Evolutionary conservation across 208 protist genomes (phyloP).

Genomic region (Acanthamoeba pearcei): DNA sequence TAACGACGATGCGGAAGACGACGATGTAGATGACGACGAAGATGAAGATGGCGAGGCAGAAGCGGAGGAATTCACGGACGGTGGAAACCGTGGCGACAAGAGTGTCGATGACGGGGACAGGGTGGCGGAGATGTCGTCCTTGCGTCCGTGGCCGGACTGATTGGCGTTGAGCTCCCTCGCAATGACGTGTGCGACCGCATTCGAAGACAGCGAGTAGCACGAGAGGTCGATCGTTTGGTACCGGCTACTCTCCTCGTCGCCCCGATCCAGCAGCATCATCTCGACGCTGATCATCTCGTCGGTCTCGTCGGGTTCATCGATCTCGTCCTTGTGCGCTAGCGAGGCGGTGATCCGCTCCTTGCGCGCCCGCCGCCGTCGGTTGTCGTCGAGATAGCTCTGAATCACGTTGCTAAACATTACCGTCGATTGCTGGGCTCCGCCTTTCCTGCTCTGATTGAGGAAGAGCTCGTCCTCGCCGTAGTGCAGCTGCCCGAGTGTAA

Average conservation of each 20-base stretch:
- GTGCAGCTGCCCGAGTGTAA: constrained; percentile 9
- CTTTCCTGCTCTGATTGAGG: background rate
- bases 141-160: background rate
- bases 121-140: background rate
- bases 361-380: background rate
- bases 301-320: background rate
- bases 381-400: background rate
- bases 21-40: background rate
- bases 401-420: background rate
- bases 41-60: background rate
- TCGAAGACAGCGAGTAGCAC: background rate
- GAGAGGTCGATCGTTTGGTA: constrained; percentile 48
- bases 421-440: background rate
- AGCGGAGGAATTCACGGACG: background rate
- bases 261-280: constrained; percentile 29
- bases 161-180: background rate
- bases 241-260: constrained; percentile 1
- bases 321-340: background rate
- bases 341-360: background rate
- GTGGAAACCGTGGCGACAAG: too few relatives aligned
- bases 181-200: background rate
- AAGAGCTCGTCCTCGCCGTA: constrained; percentile 17
- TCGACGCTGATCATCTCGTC: constrained; percentile 33
- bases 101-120: too few relatives aligned
- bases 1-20: background rate